Base-by-base conservation (phyloP, 1,284 basidiomycete genomes). In the Marasmius oreades region DNA sequence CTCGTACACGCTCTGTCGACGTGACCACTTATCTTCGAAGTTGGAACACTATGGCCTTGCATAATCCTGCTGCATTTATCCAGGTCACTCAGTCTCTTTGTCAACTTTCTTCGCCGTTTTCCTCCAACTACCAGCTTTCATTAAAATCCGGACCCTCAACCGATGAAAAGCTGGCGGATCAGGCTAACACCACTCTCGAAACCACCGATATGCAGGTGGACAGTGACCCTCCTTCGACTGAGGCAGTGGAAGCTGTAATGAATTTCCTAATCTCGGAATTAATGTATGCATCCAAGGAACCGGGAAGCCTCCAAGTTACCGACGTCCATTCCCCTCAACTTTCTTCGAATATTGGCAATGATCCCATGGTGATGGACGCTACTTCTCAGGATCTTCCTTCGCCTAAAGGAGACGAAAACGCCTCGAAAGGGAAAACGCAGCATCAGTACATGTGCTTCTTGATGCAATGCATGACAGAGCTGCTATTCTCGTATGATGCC, bases 401-500 rank as follows among this genome's bases (percentile, higher is more conserved):
- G 63, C 36, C 47, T 33, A 31, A 50, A 50, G 28, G 18, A 31
- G 47, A 26, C 12, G 28, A 50, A 5, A 20, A 16, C 14, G 31
- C 43, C 22, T 22, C 59, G 12, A 52, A 54, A 33, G 54, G 63
- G 16, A 68, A 75, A 54, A 78, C 82, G 56, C 75, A 73, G 34
- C 73, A 74, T 52, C 73, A 87, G 59, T 96, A 95, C 67, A 78
- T 84, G 12, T 91, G 88, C 64, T 93, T 98, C 76, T 73, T 98
- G 59, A 91, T 98, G 85, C 92, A 96, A 66, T 88, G 88, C 61
- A 77, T 98, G 50, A 93, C 93, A 1, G 96, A 99, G 73, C 77
- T 98, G 2, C 73, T 97, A 1, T 95, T 96, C 57, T 98, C 95
- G 16, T 99, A 99, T 69, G 87, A 93, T 62, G 73, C 86, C 1